Percentiles rank a stretch among this genome's conserved stretches.
Conservation (phyloP, 306 rosid species). For the Morella rubra region DNA sequence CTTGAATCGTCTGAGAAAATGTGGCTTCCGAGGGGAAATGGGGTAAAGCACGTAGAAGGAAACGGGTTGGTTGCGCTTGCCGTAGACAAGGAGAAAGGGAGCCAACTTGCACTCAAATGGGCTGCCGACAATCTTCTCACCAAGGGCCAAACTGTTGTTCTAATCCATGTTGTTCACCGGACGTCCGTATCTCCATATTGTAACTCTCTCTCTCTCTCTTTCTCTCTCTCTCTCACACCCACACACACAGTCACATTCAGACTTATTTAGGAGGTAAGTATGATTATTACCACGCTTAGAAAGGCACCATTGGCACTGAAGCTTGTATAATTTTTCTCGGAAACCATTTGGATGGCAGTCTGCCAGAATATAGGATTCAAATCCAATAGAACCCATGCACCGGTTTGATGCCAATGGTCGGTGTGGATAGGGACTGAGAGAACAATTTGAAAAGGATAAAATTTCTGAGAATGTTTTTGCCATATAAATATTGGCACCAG, state of each 20-base stretch:
- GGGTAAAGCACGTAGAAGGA: slow-evolving; percentile 44
- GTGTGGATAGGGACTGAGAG: background rate
- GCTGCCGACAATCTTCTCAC: slow-evolving; percentile 68
- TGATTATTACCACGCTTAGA: background rate
- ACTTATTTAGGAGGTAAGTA: background rate
- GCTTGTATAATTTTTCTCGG: background rate
- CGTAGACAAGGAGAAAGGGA: slow-evolving; percentile 79
- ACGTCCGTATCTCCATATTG: slow-evolving; percentile 31
- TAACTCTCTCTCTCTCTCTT: slow-evolving; percentile 23
- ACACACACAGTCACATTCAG: background rate
- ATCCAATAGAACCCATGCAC: too few species aligned
- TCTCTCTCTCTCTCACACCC: background rate
- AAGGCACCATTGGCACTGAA: background rate
- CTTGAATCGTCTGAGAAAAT: background rate
- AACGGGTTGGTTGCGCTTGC: slow-evolving; percentile 81
- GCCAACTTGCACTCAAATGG: slow-evolving; percentile 80
- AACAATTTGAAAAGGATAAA: too few species aligned
- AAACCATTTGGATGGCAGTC: background rate
- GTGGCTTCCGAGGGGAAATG: slow-evolving; percentile 53
- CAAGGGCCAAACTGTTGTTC: slow-evolving; percentile 66
- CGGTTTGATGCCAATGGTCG: background rate
- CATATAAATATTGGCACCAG: too few species aligned
- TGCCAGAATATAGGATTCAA: too few species aligned
- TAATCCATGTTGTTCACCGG: slow-evolving; percentile 64
- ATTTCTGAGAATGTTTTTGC: too few species aligned